A percentile compares a stretch with the other conserved stretches of the same genome.
Evolutionary conservation across 1,284 basidiomycete genomes (phyloP).

Genomic region (Boletus chippewaensis): DNA sequence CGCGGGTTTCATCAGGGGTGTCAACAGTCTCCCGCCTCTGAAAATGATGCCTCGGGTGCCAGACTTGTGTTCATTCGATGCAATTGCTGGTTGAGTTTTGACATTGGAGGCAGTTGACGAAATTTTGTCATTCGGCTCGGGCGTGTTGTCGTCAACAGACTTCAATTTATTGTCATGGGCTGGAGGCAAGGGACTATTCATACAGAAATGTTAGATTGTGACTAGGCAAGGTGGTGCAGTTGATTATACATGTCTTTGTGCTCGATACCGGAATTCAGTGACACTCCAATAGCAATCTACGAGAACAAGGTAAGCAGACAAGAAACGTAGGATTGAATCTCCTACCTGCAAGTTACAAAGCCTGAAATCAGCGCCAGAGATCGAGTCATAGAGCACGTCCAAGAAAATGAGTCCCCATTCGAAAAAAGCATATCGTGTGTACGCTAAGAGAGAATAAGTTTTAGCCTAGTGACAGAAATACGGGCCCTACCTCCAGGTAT

Average conservation of each 20-base stretch:
- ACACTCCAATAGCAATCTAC: conserved; percentile 28
- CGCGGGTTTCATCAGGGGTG: not conserved
- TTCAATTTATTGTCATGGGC: conserved; percentile 7
- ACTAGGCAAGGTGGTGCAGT: conserved; percentile 21
- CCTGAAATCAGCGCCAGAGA: conserved; percentile 57
- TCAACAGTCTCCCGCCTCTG: not conserved
- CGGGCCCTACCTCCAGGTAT: conserved; percentile 64
- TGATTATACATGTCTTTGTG: conserved; percentile 29
- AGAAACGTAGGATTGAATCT: not conserved
- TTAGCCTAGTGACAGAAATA: not conserved
- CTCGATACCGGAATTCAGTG: conserved; percentile 19
- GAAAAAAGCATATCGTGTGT: conserved; percentile 79
- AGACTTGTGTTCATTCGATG: not conserved
- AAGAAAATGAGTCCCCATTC: conserved; percentile 82
- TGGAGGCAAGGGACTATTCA: conserved; percentile 19
- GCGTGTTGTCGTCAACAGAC: not conserved
- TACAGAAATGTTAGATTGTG: conserved; percentile 19
- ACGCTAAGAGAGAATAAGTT: conserved; percentile 45
- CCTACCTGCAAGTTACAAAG: conserved; percentile 48
- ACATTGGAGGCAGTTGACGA: not conserved
- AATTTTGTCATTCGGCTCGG: conserved; percentile 2
- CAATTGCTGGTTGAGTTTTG: not conserved
- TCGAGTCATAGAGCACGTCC: conserved; percentile 75
- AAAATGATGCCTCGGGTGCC: not conserved
- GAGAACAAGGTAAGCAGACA: conserved; percentile 5